phyloP scores from a whole-genome alignment of 164 flowering plant species.

The Taxillus chinensis region DNA sequence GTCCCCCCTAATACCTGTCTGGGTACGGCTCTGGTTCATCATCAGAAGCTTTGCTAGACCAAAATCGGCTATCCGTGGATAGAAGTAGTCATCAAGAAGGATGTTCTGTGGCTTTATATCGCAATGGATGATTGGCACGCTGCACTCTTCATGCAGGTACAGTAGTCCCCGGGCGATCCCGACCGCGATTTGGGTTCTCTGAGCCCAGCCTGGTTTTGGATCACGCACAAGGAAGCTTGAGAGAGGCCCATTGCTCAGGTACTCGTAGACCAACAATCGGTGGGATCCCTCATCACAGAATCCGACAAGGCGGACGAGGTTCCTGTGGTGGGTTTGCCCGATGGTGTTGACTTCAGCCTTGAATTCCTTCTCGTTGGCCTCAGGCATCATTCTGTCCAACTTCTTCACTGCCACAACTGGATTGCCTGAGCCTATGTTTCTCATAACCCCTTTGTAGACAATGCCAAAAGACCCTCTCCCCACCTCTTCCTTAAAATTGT shows the following conservation, averaged over 20 bases:
- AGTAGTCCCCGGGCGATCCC: conserved; percentile 11
- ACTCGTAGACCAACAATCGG: conserved; percentile 15
- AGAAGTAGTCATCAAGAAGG: conserved; percentile 11
- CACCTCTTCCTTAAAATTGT: conserved; percentile 18
- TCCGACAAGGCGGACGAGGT: conserved; percentile 18
- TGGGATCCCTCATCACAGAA: conserved; percentile 19
- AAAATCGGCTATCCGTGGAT: conserved; percentile 12
- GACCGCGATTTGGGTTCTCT: conserved; percentile 4
- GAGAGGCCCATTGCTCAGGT: conserved; percentile 14
- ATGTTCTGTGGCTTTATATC: conserved; percentile 20
- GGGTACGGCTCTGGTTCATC: not conserved
- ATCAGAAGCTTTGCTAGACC: not conserved
- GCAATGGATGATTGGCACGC: conserved; percentile 17
- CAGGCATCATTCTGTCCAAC: conserved; percentile 10
- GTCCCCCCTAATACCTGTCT: not conserved
- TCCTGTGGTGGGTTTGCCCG: conserved; percentile 19
- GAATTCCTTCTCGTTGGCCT: conserved; percentile 18
- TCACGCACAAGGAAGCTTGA: conserved; percentile 9
- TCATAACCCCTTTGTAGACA: conserved; percentile 16
- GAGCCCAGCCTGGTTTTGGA: conserved; percentile 12
- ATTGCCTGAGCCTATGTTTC: not conserved
- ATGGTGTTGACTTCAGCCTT: conserved; percentile 17
- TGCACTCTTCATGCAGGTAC: conserved; percentile 23
- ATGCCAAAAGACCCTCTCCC: conserved; percentile 22
- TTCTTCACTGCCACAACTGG: conserved; percentile 17